phyloP scores from a whole-genome alignment of 1,284 basidiomycete species.

The Serendipita sp. region DNA sequence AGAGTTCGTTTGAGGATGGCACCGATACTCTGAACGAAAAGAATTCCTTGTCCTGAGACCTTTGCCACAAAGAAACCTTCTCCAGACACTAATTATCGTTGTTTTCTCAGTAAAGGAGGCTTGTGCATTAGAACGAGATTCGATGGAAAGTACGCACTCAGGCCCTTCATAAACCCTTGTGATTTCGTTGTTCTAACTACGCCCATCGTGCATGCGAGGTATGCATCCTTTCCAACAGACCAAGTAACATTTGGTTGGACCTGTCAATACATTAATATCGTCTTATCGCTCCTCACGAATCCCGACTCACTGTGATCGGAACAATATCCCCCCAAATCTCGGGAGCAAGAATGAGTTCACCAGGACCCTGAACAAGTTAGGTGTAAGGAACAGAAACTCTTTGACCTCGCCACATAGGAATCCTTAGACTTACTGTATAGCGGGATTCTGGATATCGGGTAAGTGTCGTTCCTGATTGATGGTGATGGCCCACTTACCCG shows the following conservation, averaged over 20 bases:
- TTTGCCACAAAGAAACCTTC: constrained; percentile 22
- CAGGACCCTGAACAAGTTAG: constrained; percentile 16
- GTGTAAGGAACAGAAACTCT: neutral
- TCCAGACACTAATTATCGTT: constrained; percentile 20
- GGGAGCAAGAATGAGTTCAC: constrained; percentile 23
- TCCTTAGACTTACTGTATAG: neutral
- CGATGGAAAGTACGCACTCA: constrained; percentile 18
- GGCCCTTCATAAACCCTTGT: constrained; percentile 20
- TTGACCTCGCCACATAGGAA: neutral
- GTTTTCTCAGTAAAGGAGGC: neutral
- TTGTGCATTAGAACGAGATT: neutral
- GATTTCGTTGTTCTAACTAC: constrained; percentile 18
- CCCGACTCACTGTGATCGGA: constrained; percentile 17
- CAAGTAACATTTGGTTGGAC: constrained; percentile 19
- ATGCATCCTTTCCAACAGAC: constrained; percentile 22
- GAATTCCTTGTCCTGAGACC: constrained; percentile 19
- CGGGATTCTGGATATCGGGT: neutral
- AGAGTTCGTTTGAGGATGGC: constrained; percentile 21
- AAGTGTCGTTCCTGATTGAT: too few relatives aligned
- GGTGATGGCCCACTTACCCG: neutral
- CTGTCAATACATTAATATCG: neutral
- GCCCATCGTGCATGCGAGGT: constrained; percentile 20
- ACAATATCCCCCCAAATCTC: constrained; percentile 25
- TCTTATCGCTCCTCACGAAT: neutral
- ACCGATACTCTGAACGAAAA: constrained; percentile 22